A percentile compares a stretch with the other conserved stretches of the same genome.
Conservation (phyloP, 345 rosid genomes). For the Citrus sinensis region DNA sequence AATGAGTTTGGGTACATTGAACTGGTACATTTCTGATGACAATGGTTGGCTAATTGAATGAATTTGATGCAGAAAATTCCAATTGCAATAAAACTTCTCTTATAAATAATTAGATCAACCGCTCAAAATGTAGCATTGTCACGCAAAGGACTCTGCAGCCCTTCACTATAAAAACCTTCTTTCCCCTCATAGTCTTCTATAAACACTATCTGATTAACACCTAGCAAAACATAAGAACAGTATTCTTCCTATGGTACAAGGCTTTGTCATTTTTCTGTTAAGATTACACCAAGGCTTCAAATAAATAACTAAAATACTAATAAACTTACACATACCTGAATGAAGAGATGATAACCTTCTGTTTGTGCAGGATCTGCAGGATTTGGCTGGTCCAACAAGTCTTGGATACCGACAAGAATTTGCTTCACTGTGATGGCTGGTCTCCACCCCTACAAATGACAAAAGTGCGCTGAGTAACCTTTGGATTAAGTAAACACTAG, state of each 20-base stretch:
- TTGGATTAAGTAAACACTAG: neutral
- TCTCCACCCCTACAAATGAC: slow-evolving; percentile 69
- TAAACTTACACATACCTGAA: slow-evolving; percentile 49
- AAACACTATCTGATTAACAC: neutral
- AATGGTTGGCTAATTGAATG: neutral
- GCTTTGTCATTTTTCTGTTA: neutral
- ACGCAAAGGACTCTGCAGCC: neutral
- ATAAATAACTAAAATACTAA: neutral
- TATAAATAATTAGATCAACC: neutral
- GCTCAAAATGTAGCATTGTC: neutral
- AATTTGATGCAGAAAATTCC: neutral
- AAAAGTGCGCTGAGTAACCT: slow-evolving; percentile 4
- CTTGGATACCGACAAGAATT: slow-evolving; percentile 89
- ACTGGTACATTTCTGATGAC: neutral
- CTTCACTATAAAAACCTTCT: neutral
- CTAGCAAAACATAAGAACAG: neutral
- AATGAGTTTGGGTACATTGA: neutral
- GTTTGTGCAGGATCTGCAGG: slow-evolving; percentile 91
- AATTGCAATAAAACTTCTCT: neutral
- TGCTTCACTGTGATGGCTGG: slow-evolving; percentile 92
- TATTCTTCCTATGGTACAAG: neutral
- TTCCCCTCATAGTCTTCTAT: neutral
- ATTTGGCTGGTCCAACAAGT: slow-evolving; percentile 83
- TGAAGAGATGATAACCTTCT: slow-evolving; percentile 85
- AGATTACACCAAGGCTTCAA: neutral